Evolutionary conservation across 2,329 filamentous ascomycete species (phyloP).

Genomic region (Xylariaceae sp.): DNA sequence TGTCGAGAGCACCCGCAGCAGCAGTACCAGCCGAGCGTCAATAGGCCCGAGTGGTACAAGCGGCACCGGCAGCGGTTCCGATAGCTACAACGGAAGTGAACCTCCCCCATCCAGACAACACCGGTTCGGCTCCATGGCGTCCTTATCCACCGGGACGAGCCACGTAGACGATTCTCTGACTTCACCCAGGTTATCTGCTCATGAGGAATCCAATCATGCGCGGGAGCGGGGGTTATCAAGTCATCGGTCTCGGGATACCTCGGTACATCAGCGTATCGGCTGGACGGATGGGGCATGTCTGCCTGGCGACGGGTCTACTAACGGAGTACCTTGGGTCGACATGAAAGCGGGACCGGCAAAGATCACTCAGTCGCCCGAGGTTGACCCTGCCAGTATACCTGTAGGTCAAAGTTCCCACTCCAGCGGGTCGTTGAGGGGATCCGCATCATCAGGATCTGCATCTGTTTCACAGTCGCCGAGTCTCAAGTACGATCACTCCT

Average conservation of each 20-base stretch:
- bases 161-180: conserved; percentile 40
- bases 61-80: conserved; percentile 43
- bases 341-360: conserved; percentile 19
- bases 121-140: conserved; percentile 44
- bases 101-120: conserved; percentile 43
- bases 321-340: conserved; percentile 25
- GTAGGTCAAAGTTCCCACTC: conserved; percentile 12
- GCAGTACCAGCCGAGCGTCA: conserved; percentile 39
- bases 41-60: conserved; percentile 37
- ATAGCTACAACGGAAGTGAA: conserved; percentile 45
- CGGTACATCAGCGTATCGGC: conserved; percentile 19
- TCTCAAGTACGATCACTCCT: conserved; percentile 38
- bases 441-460: conserved; percentile 22
- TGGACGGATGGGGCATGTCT: conserved; percentile 23
- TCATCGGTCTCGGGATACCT: conserved; percentile 28
- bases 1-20: conserved; percentile 33
- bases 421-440: conserved; percentile 5
- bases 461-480: conserved; percentile 35
- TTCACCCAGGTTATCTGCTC: conserved; percentile 39
- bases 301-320: conserved; percentile 16
- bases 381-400: conserved; percentile 17
- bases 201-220: conserved; percentile 30
- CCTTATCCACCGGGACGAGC: conserved; percentile 34
- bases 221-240: conserved; percentile 28
- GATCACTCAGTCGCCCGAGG: conserved; percentile 27